Conservation (phyloP, 495 filamentous ascomycete species). For the Pyrenula massariospora region DNA sequence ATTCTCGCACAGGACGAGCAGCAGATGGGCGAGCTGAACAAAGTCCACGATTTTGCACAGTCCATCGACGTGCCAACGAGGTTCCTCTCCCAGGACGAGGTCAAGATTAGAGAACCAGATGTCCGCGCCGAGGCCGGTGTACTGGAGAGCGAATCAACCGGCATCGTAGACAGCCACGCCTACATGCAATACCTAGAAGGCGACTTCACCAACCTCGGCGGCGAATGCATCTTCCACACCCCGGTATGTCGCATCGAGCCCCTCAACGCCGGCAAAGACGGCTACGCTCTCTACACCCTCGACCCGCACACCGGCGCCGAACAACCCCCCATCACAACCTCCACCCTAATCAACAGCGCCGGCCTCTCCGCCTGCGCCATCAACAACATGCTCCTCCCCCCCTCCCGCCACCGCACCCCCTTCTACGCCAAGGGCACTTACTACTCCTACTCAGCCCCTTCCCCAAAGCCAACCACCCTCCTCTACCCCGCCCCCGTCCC, state of each 20-base stretch:
- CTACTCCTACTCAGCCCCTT: conserved; percentile 65
- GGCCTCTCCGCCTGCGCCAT: conserved; percentile 66
- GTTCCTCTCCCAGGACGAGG: conserved; percentile 52
- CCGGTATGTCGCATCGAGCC: conserved; percentile 47
- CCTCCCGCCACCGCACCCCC: conserved; percentile 39
- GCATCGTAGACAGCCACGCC: conserved; percentile 80
- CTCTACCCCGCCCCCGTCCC: conserved; percentile 79
- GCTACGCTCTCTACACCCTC: conserved; percentile 37
- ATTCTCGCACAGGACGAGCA: conserved; percentile 72
- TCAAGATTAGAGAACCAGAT: conserved; percentile 53
- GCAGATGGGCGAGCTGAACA: conserved; percentile 55
- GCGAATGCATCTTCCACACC: conserved; percentile 55
- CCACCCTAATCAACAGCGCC: conserved; percentile 74
- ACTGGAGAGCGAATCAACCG: conserved; percentile 72
- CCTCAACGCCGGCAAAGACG: conserved; percentile 28
- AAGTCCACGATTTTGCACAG: conserved; percentile 53
- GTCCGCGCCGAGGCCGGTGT: conserved; percentile 60
- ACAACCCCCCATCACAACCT: conserved; percentile 50
- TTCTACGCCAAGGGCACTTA: conserved; percentile 94
- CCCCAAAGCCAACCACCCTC: conserved; percentile 58
- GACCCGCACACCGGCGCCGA: conserved; percentile 31
- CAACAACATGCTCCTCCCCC: conserved; percentile 71
- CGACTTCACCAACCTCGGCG: conserved; percentile 64
- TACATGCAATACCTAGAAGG: conserved; percentile 73
- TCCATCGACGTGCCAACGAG: conserved; percentile 60